A percentile compares a stretch with the other conserved stretches of the same genome.
Conservation (phyloP, 2,329 filamentous ascomycete genomes). For the Colletotrichum higginsianum region DNA sequence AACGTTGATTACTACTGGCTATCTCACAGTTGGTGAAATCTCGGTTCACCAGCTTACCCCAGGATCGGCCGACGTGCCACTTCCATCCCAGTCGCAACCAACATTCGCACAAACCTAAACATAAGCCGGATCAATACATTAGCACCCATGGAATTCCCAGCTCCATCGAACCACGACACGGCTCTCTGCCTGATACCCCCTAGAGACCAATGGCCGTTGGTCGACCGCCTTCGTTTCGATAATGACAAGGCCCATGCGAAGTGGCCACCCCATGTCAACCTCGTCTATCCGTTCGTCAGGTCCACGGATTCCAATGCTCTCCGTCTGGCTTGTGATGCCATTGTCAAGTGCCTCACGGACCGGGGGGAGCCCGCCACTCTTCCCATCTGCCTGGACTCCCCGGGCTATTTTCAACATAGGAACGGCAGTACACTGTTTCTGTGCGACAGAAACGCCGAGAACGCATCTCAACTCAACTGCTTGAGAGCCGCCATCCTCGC, state of each 20-base stretch:
- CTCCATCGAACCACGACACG: conserved; percentile 62
- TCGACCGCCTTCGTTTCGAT: conserved; percentile 70
- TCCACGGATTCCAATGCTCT: conserved; percentile 57
- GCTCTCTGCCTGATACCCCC: conserved; percentile 74
- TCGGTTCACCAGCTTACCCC: not conserved
- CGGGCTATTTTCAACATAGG: conserved; percentile 65
- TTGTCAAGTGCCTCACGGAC: conserved; percentile 53
- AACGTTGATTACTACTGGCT: no score
- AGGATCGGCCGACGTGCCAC: not conserved
- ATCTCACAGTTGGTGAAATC: no score
- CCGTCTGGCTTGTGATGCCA: conserved; percentile 56
- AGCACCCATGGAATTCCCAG: conserved; percentile 21
- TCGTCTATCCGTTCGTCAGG: conserved; percentile 76
- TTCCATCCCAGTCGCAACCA: no score
- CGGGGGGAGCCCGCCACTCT: conserved; percentile 34
- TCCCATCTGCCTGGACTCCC: conserved; percentile 55
- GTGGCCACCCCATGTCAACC: conserved; percentile 78
- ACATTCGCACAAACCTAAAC: not conserved
- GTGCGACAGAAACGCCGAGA: conserved; percentile 48
- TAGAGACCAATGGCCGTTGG: conserved; percentile 58
- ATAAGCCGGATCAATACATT: not conserved
- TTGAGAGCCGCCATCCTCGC: conserved; percentile 55
- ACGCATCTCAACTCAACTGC: conserved; percentile 46
- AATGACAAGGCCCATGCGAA: conserved; percentile 73
- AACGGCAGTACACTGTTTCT: conserved; percentile 67